Evolutionary conservation across 2,329 filamentous ascomycete genomes (phyloP), one percentile per base, ranked within the genome.

Genomic region (Tolypocladium ovalisporum): DNA sequence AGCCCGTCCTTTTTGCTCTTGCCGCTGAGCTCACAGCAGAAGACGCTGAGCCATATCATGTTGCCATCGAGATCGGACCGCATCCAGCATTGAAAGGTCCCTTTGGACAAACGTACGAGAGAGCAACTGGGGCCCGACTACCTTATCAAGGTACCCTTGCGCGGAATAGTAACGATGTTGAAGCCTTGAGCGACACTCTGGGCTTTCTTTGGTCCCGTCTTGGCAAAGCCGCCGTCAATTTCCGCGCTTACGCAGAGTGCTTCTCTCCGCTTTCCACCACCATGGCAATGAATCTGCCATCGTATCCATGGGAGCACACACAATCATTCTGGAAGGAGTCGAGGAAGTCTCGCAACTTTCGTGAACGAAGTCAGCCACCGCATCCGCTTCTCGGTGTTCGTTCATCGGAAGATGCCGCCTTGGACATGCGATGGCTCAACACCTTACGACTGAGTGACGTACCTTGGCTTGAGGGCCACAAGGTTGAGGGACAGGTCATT

Each of bases 21-120:
- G 40, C 59, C 40, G 56, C 7, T 56, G 63, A 13, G 65, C 65
- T n/a, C 15, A 27, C n/a, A 17, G 37, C 59, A 36, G 8, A 56
- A 53, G 37, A 60, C 22, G 54, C 55, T 56, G 5, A 39, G 58
- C 55, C 22, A 51, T 61, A 22, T 39, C 60, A 39, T 19, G 40
- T 67, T 7, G 54, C 66, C 0, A n/a, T 74, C 2, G 71, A 74
- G 49, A 53, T 74, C 4, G 71, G 72, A 0, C 71, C 72, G 2
- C 71, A 73, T 51, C 68, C 75, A 0, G 73, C 75, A 0, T 67
- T 79, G 0, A 70, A 73, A 55, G 72, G 71, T 0, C 77, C 77
- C 0, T 60, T 70, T 0, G 65, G 62, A 4, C 69, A 77, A 55
- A 73, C 57, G 0, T n/a, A 62, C 4, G 65, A 65, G 17, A 65